These are phyloP conservation scores for Colletotrichum cereale DNA, from an alignment of 2,329 filamentous ascomycete genomes.

Conservation along the genomic window DNA sequence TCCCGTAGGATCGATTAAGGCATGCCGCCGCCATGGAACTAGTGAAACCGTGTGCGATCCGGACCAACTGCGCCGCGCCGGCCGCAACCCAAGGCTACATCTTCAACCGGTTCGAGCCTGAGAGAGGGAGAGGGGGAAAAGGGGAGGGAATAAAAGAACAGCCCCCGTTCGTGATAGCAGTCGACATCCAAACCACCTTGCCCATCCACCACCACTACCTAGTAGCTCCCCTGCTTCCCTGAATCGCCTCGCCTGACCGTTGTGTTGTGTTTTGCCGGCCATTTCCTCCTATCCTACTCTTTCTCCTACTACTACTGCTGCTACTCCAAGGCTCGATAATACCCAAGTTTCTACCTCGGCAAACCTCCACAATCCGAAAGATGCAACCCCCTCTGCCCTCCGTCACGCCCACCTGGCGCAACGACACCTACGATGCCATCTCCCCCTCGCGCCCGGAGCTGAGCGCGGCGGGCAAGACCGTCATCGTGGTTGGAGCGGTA, in stretches of 20 bases:
- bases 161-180: not conserved
- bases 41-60: not conserved
- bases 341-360: not conserved
- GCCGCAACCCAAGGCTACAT: not conserved
- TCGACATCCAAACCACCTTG: not conserved
- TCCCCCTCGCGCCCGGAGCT: slow-evolving; percentile 52
- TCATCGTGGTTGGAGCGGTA: slow-evolving; percentile 74
- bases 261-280: not conserved
- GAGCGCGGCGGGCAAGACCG: slow-evolving; percentile 59
- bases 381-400: slow-evolving; percentile 42
- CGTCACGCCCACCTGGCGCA: slow-evolving; percentile 46
- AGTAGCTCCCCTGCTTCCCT: not conserved
- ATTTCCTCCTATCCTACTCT: too few relatives aligned
- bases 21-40: not conserved
- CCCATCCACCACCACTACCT: not conserved
- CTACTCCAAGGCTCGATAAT: not conserved
- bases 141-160: slow-evolving; percentile 22
- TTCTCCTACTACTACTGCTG: too few relatives aligned
- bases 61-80: not conserved
- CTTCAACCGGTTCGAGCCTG: not conserved
- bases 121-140: too few relatives aligned
- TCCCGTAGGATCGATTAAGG: not conserved
- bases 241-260: not conserved
- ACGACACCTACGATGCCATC: slow-evolving; percentile 54
- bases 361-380: not conserved